A percentile compares a stretch with the other conserved stretches of the same genome.
Conservation (phyloP, 1,284 basidiomycete species). For the Pseudozyma tsukubaensis region DNA sequence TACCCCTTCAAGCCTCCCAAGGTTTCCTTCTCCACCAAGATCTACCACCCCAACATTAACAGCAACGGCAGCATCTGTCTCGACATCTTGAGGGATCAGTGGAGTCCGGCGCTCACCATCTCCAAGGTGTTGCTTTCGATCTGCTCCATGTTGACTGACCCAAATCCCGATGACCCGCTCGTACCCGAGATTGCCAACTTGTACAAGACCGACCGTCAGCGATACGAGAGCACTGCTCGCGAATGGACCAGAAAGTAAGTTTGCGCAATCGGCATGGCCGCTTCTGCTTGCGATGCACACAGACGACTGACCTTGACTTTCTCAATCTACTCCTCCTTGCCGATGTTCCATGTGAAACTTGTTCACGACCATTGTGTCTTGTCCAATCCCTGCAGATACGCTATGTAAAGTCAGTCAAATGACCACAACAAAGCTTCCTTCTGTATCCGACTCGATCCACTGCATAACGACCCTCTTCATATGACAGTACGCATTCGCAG, state of each 20-base stretch:
- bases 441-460: slow-evolving; percentile 4
- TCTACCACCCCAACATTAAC: slow-evolving; percentile 96
- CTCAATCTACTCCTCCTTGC: not conserved
- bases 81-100: slow-evolving; percentile 90
- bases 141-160: slow-evolving; percentile 68
- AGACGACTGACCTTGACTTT: slow-evolving; percentile 1
- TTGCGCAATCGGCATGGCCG: not conserved
- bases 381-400: slow-evolving; percentile 29
- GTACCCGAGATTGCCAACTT: slow-evolving; percentile 68
- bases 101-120: slow-evolving; percentile 89
- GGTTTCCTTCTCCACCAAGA: slow-evolving; percentile 96
- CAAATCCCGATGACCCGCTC: slow-evolving; percentile 69
- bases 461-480: slow-evolving; percentile 34
- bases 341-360: too few relatives aligned
- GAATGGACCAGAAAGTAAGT: slow-evolving; percentile 69
- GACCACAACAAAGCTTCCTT: slow-evolving; percentile 17
- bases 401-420: slow-evolving; percentile 35
- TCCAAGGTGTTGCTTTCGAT: slow-evolving; percentile 76
- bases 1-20: slow-evolving; percentile 81
- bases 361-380: too few relatives aligned
- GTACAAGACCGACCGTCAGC: slow-evolving; percentile 67
- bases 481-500: slow-evolving; percentile 26
- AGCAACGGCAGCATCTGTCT: slow-evolving; percentile 98
- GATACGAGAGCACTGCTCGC: slow-evolving; percentile 68
- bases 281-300: not conserved